Conservation (phyloP, 192 early-diverging fungal species). For the Chytriomyces hyalinus region DNA sequence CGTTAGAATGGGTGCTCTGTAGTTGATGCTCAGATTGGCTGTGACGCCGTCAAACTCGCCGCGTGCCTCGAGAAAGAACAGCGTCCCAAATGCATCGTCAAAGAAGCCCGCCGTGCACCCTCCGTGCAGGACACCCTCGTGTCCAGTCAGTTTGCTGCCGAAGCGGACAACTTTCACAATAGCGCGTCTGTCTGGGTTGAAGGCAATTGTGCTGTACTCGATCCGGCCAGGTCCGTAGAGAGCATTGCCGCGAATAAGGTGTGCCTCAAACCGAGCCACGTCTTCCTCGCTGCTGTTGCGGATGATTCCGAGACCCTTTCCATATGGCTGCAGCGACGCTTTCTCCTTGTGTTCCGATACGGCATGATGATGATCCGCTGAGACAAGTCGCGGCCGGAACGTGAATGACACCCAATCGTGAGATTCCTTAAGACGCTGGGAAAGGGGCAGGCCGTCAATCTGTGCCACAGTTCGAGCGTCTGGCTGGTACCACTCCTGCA, state of each 20-base stretch:
- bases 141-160: constrained; percentile 24
- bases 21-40: constrained; percentile 35
- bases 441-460: no score
- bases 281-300: background rate
- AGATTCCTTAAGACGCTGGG: no score
- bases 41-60: constrained; percentile 26
- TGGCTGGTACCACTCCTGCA: no score
- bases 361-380: no score
- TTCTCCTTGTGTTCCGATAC: no score
- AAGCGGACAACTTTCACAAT: constrained; percentile 24
- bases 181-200: background rate
- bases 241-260: background rate
- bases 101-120: constrained; percentile 32
- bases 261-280: background rate
- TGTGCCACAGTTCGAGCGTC: no score
- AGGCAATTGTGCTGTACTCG: constrained; percentile 26
- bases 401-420: no score
- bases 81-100: constrained; percentile 36
- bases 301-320: no score
- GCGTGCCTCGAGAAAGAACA: constrained; percentile 13
- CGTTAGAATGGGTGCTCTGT: constrained; percentile 26
- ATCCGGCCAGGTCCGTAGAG: constrained; percentile 21
- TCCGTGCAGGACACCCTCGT: constrained; percentile 33
- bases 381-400: no score
- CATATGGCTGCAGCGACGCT: no score